Evolutionary conservation across 768 basidiomycete species (phyloP).

Genomic region (Suillus placidus): DNA sequence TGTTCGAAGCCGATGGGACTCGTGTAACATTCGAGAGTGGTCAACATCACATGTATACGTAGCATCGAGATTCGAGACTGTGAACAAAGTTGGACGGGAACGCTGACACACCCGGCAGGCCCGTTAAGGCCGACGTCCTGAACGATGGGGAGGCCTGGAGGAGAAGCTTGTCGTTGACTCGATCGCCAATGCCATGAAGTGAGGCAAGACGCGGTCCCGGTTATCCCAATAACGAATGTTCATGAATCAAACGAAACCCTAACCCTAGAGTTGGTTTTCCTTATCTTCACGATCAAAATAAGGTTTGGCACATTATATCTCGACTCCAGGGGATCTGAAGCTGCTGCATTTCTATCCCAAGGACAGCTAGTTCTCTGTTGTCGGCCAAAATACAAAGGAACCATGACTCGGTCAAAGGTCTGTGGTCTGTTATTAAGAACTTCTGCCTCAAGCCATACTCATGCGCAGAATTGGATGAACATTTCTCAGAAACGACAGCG

Average conservation of each 20-base stretch:
- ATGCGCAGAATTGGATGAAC: neutral
- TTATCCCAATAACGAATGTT: no score
- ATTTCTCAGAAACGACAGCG: slow-evolving; percentile 22
- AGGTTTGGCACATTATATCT: no score
- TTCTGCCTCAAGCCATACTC: neutral
- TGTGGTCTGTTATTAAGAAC: neutral
- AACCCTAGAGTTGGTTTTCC: slow-evolving; percentile 9
- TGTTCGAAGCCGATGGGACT: slow-evolving; percentile 25
- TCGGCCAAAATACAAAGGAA: neutral
- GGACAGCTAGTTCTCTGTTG: neutral
- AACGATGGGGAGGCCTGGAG: slow-evolving; percentile 89
- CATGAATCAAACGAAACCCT: neutral
- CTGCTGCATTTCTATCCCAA: neutral
- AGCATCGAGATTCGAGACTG: slow-evolving; percentile 93
- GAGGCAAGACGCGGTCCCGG: no score
- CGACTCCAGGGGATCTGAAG: neutral
- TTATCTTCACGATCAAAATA: slow-evolving; percentile 3
- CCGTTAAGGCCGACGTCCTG: slow-evolving; percentile 87
- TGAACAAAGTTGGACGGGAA: slow-evolving; percentile 99
- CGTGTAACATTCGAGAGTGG: slow-evolving; percentile 85
- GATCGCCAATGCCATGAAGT: neutral
- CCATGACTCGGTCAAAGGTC: slow-evolving; percentile 16
- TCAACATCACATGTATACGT: slow-evolving; percentile 92
- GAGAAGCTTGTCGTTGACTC: slow-evolving; percentile 29
- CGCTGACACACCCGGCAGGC: slow-evolving; percentile 55